Base-by-base conservation (phyloP, 441 rosid genomes). In the Eruca vesicaria region DNA sequence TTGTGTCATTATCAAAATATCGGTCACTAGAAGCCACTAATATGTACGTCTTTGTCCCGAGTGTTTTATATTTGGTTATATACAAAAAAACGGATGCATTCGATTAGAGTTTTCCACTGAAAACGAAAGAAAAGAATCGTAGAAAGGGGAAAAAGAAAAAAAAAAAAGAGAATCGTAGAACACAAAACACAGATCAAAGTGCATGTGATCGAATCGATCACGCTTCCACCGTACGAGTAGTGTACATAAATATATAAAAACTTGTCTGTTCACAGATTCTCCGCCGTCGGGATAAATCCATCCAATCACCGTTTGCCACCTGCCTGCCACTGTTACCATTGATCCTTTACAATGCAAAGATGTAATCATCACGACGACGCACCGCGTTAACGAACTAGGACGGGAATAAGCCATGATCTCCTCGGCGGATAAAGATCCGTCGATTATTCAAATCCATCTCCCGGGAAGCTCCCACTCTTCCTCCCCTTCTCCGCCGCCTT, bases 381-480 rank as follows among this genome's bases (percentile, higher is more conserved):
- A 55, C 11, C 55, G 21, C 72, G 14, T 55, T 68, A 53, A 56
- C 16, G 36, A 3, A 31, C 38, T 31, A 67, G 62, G 21, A 38
- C n/a, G 73, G 62, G 36, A 58, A n/a, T n/a, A 43, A 58, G 26
- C 56, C 6, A 71, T 74, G 78, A 67, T 16, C 21, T 16, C 32
- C 61, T 74, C 56, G 32, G 80, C 32, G 70, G 79, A 28, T 41
- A 71, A 50, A 26, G 58, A 80, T 26, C 63, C 19, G 14, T 59
- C 78, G 23, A 66, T 31, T 45, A 66, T 31, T 45, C 65, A 83
- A 73, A 89, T 35, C 53, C 81, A 94, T 69, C 63, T 87, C 23
- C 89, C 96, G 28, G 83, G 84, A 79, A 89, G 87, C 88, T 89
- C 87, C 96, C 29, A 55, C 23, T 9, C 53, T 2, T 9, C 63